Conservation (phyloP, 257 asterid genomes). For the Solanum piurae region DNA sequence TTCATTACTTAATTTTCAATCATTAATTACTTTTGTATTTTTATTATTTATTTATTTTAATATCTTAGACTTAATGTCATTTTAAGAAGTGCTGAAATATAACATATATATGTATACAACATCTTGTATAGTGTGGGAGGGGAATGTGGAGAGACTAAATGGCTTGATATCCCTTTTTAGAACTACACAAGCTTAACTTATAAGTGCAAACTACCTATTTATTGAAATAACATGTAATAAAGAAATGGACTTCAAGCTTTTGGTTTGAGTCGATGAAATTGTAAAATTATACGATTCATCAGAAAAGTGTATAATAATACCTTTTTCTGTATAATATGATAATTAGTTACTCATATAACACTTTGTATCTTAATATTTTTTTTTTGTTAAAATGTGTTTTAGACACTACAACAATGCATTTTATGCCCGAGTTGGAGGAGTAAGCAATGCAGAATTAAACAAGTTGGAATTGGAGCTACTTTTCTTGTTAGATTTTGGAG, state of each 20-base stretch:
- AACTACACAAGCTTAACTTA: not conserved
- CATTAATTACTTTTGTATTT: not conserved
- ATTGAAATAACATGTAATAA: not conserved
- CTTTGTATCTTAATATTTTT: not conserved
- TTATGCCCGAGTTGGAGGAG: slow-evolving; percentile 86
- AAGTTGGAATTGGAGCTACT: slow-evolving; percentile 65
- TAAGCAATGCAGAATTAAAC: slow-evolving; percentile 56
- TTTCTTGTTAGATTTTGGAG: slow-evolving; percentile 60
- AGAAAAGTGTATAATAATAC: too few relatives aligned
- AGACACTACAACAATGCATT: slow-evolving; percentile 85
- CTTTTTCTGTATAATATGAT: not conserved
- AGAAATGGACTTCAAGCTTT: not conserved
- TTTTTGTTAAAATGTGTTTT: not conserved
- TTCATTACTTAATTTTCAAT: not conserved
- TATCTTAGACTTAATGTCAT: not conserved
- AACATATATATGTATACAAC: not conserved
- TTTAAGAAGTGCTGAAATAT: not conserved
- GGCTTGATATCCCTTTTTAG: not conserved
- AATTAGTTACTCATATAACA: not conserved
- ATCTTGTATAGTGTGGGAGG: not conserved
- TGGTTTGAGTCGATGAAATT: not conserved
- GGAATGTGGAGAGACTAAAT: not conserved
- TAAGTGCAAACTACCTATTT: not conserved
- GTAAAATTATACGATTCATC: too few relatives aligned
- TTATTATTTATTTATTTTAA: not conserved